Base-by-base conservation (phyloP, 2,329 filamentous ascomycete species). In the Didymella pomorum region DNA sequence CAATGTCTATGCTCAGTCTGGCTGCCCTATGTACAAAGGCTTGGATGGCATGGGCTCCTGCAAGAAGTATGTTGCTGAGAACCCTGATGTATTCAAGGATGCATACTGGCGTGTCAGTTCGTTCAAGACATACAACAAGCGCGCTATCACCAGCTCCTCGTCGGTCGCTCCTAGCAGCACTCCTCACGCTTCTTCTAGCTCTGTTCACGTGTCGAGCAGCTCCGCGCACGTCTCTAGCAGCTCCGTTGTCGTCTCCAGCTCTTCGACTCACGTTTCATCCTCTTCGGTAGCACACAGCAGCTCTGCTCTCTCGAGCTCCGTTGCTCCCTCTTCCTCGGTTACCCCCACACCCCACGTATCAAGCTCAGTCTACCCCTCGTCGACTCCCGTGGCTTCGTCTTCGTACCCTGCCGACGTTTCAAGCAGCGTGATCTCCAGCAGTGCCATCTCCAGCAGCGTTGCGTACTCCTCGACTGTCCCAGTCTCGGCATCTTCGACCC, bases 41-140 rank as follows among this genome's bases (percentile, higher is more conserved):
- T 58, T 67, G 14, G 49, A 31, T 41, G 25, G 54, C 23, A 58
- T 62, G 62, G 60, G 55, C 12, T 60, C 86, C 0, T 96, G 93
- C 80, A 73, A 87, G 45, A 84, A 86, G 28, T 96, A 86, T 72
- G 92, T 96, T 21, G 81, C 82, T 52, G 79, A 83, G 66, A 89
- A 93, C 74, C 89, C 92, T 0, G 68, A 73, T 5, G 89, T 82
- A 10, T 96, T 94, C 74, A 71, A 78, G 31, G 82, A 93, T 26
- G 84, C 89, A 1, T 95, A 89, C 79, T 96, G 91, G 90, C 76
- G 84, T 59, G 84, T 96, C 75, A 69, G 59, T 47, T 72, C 49
- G 18, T 70, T 72, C 62, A 69, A 71, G 60, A 68, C 69, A 1
- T 71, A 60, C 52, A 64, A 58, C 20, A 62, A 62, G 51, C 61